Percentiles rank a stretch among this genome's conserved stretches.
Evolutionary conservation across 129 eudicot species (phyloP).

Genomic region (Centrapalus pauciflorus): DNA sequence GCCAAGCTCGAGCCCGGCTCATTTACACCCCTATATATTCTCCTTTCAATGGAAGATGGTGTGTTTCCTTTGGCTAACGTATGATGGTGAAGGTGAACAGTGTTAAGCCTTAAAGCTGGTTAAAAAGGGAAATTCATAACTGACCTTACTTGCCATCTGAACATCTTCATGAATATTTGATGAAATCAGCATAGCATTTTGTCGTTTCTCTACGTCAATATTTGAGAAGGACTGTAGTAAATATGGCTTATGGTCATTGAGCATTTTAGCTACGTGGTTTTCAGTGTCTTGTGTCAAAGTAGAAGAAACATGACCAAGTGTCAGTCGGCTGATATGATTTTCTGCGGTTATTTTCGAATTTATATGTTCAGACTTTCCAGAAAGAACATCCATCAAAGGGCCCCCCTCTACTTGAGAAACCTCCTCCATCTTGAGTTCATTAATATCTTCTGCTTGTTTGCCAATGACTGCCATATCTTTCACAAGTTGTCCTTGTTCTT

Average conservation of each 20-base stretch:
- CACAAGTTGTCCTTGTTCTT: conserved; percentile 14
- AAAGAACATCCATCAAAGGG: conserved; percentile 16
- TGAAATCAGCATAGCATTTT: conserved; percentile 17
- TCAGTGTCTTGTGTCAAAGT: conserved; percentile 31
- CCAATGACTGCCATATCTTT: conserved; percentile 14
- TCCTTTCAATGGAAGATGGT: not conserved
- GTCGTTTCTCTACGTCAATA: conserved; percentile 18
- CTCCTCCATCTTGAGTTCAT: conserved; percentile 30
- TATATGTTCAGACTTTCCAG: conserved; percentile 7
- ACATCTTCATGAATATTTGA: conserved; percentile 36
- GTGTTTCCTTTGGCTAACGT: not conserved
- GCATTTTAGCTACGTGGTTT: conserved; percentile 18
- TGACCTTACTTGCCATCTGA: conserved; percentile 46
- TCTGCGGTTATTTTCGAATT: conserved; percentile 12
- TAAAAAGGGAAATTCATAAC: conserved; percentile 9
- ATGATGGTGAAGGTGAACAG: not conserved
- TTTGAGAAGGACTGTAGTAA: conserved; percentile 25
- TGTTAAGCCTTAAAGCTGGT: not conserved
- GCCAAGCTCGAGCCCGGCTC: no score
- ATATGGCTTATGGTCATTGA: conserved; percentile 29
- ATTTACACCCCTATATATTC: no score
- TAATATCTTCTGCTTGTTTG: conserved; percentile 31
- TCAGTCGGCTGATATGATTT: conserved; percentile 23
- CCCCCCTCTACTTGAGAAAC: conserved; percentile 18
- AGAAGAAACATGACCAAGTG: conserved; percentile 23